phyloP scores from a whole-genome alignment of 2,329 filamentous ascomycete genomes.

The Cytospora chrysosperma region DNA sequence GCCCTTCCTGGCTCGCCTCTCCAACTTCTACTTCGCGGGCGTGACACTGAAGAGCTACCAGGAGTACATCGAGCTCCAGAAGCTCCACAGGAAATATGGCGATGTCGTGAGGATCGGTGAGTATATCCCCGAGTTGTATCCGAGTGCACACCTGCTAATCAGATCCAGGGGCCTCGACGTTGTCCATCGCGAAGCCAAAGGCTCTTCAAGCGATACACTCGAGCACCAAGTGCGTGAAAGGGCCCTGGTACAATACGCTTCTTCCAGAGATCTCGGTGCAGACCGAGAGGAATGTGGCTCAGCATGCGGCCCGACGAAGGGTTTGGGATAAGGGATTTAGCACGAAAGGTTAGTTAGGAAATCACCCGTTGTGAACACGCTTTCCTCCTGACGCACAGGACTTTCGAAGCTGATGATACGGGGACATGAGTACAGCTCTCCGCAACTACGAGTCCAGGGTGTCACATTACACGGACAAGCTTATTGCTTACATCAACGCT shows the following conservation, averaged over 20 bases:
- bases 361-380: not conserved
- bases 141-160: not conserved
- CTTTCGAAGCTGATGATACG: not conserved
- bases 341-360: constrained; percentile 1
- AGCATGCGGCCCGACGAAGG: constrained; percentile 6
- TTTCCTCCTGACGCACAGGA: not conserved
- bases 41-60: not conserved
- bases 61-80: constrained; percentile 11
- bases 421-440: constrained; percentile 16
- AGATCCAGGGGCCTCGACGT: constrained; percentile 1
- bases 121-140: not conserved
- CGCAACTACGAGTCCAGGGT: constrained; percentile 34
- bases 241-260: constrained; percentile 3
- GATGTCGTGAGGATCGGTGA: constrained; percentile 19
- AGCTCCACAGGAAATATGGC: constrained; percentile 8
- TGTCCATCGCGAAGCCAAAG: constrained; percentile 13
- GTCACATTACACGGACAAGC: constrained; percentile 27
- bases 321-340: constrained; percentile 19
- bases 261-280: constrained; percentile 11
- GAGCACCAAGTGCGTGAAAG: constrained; percentile 10
- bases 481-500: constrained; percentile 29
- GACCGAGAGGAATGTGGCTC: not conserved
- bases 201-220: constrained; percentile 10
- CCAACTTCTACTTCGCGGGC: constrained; percentile 8
- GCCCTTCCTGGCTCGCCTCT: constrained; percentile 15